phyloP scores from a whole-genome alignment of 2,329 filamentous ascomycete genomes.

The Verticillium dahliae region DNA sequence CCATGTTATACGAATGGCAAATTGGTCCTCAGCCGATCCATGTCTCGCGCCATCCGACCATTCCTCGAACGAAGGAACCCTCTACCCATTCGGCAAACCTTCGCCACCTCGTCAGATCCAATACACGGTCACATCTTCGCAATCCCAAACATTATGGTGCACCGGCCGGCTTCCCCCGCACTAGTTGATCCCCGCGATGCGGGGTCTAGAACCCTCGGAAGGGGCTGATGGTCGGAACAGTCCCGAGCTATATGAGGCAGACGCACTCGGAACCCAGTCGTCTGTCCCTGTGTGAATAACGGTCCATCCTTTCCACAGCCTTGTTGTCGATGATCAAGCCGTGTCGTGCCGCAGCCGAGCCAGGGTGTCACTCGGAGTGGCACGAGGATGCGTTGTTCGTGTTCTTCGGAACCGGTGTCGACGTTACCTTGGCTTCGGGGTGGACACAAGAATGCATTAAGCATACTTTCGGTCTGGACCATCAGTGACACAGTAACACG shows the following conservation, averaged over 20 bases:
- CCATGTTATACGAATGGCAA: neutral
- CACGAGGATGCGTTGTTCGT: neutral
- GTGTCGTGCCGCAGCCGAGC: neutral
- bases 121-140: neutral
- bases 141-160: neutral
- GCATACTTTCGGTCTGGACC: neutral
- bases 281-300: neutral
- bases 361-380: neutral
- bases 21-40: neutral
- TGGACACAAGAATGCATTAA: neutral
- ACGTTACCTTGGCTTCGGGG: neutral
- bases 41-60: neutral
- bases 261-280: neutral
- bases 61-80: neutral
- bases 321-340: neutral
- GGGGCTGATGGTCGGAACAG: neutral
- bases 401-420: neutral
- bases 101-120: neutral
- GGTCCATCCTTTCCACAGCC: neutral
- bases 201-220: neutral
- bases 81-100: neutral
- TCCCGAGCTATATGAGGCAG: neutral
- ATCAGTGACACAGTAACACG: neutral
- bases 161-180: neutral
- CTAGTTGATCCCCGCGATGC: neutral